Evolutionary conservation across 306 rosid species (phyloP).

Genomic region (Medicago ruthenica): DNA sequence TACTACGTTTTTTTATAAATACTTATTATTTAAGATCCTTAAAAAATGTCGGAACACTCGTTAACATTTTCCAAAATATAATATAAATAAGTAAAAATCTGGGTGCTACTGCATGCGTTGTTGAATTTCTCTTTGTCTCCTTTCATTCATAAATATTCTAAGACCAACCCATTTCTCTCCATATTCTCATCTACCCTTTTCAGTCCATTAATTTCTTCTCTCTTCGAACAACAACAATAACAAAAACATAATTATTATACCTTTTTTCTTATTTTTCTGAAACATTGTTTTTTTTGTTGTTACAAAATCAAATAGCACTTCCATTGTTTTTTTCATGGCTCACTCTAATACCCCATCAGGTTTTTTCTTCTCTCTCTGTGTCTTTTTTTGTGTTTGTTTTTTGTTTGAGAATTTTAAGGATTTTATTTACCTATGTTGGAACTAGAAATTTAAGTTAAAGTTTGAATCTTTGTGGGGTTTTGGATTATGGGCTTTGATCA

Average conservation of each 20-base stretch:
- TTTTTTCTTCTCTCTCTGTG: conserved; percentile 46
- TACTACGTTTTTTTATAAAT: too few species aligned
- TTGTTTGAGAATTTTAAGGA: not conserved
- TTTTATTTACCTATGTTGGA: not conserved
- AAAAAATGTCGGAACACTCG: too few species aligned
- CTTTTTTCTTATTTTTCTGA: too few species aligned
- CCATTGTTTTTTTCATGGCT: conserved; percentile 57
- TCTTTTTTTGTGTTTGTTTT: conserved; percentile 2
- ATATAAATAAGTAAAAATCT: not conserved
- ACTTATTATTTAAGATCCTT: too few species aligned
- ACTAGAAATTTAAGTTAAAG: not conserved
- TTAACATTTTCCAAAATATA: too few species aligned
- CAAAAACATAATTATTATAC: not conserved
- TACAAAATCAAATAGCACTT: not conserved
- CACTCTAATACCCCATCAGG: conserved; percentile 56
- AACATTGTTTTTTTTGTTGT: too few species aligned
- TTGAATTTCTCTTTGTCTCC: conserved; percentile 33
- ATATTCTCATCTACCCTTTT: conserved; percentile 40
- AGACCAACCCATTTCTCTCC: conserved; percentile 49
- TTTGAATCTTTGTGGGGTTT: too few species aligned
- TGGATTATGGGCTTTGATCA: too few species aligned
- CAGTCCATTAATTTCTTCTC: not conserved
- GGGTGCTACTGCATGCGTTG: conserved; percentile 23
- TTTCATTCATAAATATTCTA: not conserved
- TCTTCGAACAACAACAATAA: conserved; percentile 4